Base-by-base conservation (phyloP, 352 stramenopile genomes). In the Ophiocytium majus region DNA sequence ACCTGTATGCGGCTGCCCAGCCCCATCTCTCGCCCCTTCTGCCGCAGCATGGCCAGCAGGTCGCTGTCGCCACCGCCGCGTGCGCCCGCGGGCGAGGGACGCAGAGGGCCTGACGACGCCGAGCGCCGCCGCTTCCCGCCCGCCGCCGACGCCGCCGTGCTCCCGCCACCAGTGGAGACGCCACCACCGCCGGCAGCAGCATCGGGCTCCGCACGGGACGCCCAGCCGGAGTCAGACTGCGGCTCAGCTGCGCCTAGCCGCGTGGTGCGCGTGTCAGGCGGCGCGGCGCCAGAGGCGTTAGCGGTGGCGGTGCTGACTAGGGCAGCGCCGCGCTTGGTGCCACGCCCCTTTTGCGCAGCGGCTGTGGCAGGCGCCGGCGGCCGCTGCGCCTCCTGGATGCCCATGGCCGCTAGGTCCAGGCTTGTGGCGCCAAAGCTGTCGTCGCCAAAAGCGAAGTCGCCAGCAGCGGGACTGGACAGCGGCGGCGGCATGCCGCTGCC, bases 1-100 rank as follows among this genome's bases (percentile, higher is more conserved):
- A 78, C 66, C 32, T 43, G 35, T 78, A 78, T 78, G 66, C 66
- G 66, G 35, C 66, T 78, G 35, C 14, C 5, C 32, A 78, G 66
- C 35, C 32, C 32, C 66, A 78, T 78, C 66, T 78, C 66, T 14
- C 14, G 5, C 5, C 66, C 66, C 66, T 78, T 78, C 5, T 78
- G 66, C 35, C 66, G 66, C 35, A 78, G 35, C 66, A 78, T 78
- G 35, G 32, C 5, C 32, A 78, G 66, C 32, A 78, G 66, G 35
- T 78, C 66, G 32, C 32, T 14, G 14, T 57, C 43, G 43, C 43
- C 43, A 14, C 43, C 14, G 43, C 43, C 5, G 5, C 5, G 5
- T 14, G 43, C 43, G 43, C 43, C 43, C 5, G 43, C 43, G 14
- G 43, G 43, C 43, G 43, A 57, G 5, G 5, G 43, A 5, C 43